These are phyloP conservation scores for Aspergillus candidus DNA, from an alignment of 2,329 filamentous ascomycete genomes.

Conservation along the genomic window DNA sequence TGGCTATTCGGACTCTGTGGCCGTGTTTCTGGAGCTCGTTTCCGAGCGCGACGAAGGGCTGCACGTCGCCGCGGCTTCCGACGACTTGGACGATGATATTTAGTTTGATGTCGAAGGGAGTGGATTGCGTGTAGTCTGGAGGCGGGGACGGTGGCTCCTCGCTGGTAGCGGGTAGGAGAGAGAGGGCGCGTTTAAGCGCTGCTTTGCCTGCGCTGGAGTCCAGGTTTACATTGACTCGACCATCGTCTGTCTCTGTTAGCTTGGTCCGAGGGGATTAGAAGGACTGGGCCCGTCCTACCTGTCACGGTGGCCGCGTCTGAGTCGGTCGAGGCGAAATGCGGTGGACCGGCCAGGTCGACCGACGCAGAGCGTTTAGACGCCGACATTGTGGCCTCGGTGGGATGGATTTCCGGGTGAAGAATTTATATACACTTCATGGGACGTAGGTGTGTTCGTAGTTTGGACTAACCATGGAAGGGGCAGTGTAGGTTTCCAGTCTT, in stretches of 20 bases:
- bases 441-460: too few species aligned
- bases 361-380: too few species aligned
- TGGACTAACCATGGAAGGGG: too few species aligned
- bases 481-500: too few species aligned
- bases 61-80: slow-evolving; percentile 53
- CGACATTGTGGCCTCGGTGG: too few species aligned
- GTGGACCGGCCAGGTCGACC: too few species aligned
- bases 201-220: slow-evolving; percentile 13
- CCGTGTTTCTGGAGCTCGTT: slow-evolving; percentile 45
- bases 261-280: too few species aligned
- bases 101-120: slow-evolving; percentile 23
- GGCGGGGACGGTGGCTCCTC: slow-evolving; percentile 10
- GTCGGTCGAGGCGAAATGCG: too few species aligned
- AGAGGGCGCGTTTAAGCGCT: slow-evolving; percentile 11
- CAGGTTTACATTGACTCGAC: slow-evolving; percentile 17
- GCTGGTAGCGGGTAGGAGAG: slow-evolving; percentile 1
- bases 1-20: slow-evolving; percentile 54
- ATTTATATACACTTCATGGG: too few species aligned
- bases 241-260: slow-evolving; percentile 11
- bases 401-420: too few species aligned
- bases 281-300: too few species aligned
- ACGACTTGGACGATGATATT: slow-evolving; percentile 55
- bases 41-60: slow-evolving; percentile 55
- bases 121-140: slow-evolving; percentile 12
- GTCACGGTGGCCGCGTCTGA: too few species aligned